These are phyloP conservation scores for Penicillium thymicola DNA, from an alignment of 2,329 filamentous ascomycete genomes.

Conservation along the genomic window DNA sequence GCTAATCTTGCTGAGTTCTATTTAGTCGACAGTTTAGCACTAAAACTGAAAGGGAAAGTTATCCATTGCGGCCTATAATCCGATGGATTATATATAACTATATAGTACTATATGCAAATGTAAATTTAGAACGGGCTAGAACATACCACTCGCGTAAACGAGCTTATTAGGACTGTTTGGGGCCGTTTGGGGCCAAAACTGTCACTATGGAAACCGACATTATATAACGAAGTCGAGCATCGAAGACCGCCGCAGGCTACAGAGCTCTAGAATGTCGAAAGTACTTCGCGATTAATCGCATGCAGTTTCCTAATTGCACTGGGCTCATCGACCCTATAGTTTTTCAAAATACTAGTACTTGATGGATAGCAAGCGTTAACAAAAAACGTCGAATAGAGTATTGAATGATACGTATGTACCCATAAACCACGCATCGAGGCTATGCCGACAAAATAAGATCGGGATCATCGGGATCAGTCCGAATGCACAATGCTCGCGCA, in stretches of 20 bases:
- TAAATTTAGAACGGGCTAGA: background rate
- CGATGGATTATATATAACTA: too few relatives aligned
- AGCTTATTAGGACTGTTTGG: background rate
- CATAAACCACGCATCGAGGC: background rate
- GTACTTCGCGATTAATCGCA: too few relatives aligned
- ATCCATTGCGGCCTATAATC: too few relatives aligned
- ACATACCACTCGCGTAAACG: background rate
- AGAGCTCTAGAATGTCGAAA: too few relatives aligned
- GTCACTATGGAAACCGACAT: background rate
- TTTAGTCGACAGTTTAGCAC: too few relatives aligned
- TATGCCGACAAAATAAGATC: background rate
- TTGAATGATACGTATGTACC: background rate
- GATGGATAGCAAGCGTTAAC: background rate
- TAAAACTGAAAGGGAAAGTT: too few relatives aligned
- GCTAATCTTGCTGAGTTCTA: too few relatives aligned
- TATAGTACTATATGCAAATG: background rate
- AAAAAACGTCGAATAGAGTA: background rate
- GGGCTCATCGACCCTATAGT: too few relatives aligned
- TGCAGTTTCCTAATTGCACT: too few relatives aligned
- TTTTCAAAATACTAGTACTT: background rate
- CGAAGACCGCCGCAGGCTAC: too few relatives aligned
- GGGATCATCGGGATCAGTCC: background rate
- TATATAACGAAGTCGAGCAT: background rate
- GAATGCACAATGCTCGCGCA: background rate
- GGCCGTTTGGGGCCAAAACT: background rate